These are phyloP conservation scores for Pseudogymnoascus sp. DNA, from an alignment of 2,329 filamentous ascomycete genomes.

Conservation along the genomic window DNA sequence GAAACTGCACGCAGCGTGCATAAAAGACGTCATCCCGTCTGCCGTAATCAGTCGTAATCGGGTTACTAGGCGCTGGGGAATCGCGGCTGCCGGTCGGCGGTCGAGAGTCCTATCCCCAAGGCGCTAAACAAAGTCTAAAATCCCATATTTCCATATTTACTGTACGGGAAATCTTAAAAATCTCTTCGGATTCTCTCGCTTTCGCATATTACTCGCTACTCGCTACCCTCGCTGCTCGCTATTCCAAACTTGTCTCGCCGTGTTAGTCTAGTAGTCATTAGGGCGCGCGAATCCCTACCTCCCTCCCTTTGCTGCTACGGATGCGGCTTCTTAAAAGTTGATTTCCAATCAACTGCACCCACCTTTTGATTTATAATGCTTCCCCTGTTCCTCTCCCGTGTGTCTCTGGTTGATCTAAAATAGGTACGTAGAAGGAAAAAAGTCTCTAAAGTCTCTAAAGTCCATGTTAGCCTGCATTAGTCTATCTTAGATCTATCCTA, in stretches of 20 bases:
- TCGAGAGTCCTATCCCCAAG: neutral
- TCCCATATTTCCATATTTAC: neutral
- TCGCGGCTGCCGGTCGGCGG: neutral
- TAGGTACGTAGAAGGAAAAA: neutral
- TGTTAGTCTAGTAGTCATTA: neutral
- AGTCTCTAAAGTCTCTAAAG: neutral
- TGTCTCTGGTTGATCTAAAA: neutral
- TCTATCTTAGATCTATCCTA: neutral
- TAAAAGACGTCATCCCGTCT: neutral
- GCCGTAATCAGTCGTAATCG: neutral
- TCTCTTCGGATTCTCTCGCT: neutral
- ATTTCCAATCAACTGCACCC: neutral
- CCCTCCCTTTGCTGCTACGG: neutral
- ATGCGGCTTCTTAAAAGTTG: neutral
- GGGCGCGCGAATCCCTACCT: neutral
- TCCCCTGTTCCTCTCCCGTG: neutral
- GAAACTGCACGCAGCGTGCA: neutral
- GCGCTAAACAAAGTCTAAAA: conserved; percentile 3
- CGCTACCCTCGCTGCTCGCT: neutral
- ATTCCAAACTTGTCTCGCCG: neutral
- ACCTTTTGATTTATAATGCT: conserved; percentile 6
- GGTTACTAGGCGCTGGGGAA: neutral
- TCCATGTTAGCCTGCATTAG: neutral
- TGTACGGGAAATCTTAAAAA: neutral
- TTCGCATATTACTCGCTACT: neutral